Evolutionary conservation across 345 rosid genomes (phyloP), one percentile per base, ranked within the genome.

Genomic region (Carallia brachiata): DNA sequence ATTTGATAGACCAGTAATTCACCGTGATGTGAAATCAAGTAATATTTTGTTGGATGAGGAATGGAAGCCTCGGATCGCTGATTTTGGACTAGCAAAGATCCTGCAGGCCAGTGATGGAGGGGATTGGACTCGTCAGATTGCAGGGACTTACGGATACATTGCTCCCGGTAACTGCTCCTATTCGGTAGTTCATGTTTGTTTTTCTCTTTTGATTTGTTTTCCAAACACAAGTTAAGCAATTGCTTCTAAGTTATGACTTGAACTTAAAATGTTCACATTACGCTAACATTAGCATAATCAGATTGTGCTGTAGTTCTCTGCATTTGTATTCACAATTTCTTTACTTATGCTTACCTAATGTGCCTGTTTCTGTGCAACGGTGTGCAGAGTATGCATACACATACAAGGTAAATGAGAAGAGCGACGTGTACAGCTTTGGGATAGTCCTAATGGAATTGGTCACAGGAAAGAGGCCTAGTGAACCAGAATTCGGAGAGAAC

Each of bases 371-470:
- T 57, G 64, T 65, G 36, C 70, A 48, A 31, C 34, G 62, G 19
- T 57, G 27, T 48, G 75, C 87, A 93, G 98, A 93, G 68, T 85
- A 84, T 57, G 96, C 90, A 40, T 93, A 84, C 83, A 79, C 88
- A 2, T 67, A 61, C 55, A 83, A 82, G 63, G 67, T 89, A 65
- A 86, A 69, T 5, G 89, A 85, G 85, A 90, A 90, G 85, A 89
- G 92, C 2, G 98, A 93, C 4, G 96, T 93, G 54, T 93, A 90
- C 75, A 90, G 98, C 68, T 93, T 90, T 0, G 98, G 98, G 0
- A 92, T 93, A 9, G 98, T 93, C 27, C 81, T 93, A 36, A 69
- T 89, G 93, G 98, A 93, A 61, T 64, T 93, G 82, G 90, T 85
- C 32, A 89, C 96, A 0, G 96, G 98, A 55, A 90, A 78, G 76